Conservation (phyloP, 1,284 basidiomycete genomes). For the Ganoderma resinaceum region DNA sequence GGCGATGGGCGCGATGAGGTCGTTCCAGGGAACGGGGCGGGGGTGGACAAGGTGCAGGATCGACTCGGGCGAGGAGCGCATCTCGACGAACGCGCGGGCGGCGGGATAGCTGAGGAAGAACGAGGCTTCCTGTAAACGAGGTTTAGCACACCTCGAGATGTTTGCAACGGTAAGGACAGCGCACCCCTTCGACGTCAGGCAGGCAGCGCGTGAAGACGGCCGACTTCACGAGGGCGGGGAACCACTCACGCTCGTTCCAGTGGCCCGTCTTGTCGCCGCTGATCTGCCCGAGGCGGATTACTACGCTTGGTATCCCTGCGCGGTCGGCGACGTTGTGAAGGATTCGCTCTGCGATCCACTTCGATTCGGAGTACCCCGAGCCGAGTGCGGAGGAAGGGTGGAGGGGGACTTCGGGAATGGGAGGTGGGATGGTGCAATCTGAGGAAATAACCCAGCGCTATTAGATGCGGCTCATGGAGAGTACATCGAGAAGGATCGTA, state of each 20-base stretch:
- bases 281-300: slow-evolving; percentile 52
- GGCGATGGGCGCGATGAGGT: slow-evolving; percentile 19
- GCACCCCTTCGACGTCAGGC: slow-evolving; percentile 15
- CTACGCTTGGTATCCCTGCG: slow-evolving; percentile 36
- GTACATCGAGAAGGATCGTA: not conserved
- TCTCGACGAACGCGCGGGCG: slow-evolving; percentile 31
- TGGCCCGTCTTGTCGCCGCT: slow-evolving; percentile 46
- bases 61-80: slow-evolving; percentile 21
- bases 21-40: slow-evolving; percentile 22
- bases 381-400: slow-evolving; percentile 38
- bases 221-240: slow-evolving; percentile 39
- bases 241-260: slow-evolving; percentile 54
- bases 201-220: slow-evolving; percentile 6
- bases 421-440: slow-evolving; percentile 18
- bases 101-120: slow-evolving; percentile 37
- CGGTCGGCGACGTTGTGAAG: slow-evolving; percentile 31
- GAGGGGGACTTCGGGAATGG: slow-evolving; percentile 23
- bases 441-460: not conserved
- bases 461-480: not conserved
- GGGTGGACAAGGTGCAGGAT: slow-evolving; percentile 28
- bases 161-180: not conserved
- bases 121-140: slow-evolving; percentile 20
- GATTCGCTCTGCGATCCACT: slow-evolving; percentile 47
- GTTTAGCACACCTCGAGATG: not conserved
- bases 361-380: slow-evolving; percentile 47